These are phyloP conservation scores for Macrocybe gigantea DNA, from an alignment of 768 basidiomycete genomes.

Conservation along the genomic window DNA sequence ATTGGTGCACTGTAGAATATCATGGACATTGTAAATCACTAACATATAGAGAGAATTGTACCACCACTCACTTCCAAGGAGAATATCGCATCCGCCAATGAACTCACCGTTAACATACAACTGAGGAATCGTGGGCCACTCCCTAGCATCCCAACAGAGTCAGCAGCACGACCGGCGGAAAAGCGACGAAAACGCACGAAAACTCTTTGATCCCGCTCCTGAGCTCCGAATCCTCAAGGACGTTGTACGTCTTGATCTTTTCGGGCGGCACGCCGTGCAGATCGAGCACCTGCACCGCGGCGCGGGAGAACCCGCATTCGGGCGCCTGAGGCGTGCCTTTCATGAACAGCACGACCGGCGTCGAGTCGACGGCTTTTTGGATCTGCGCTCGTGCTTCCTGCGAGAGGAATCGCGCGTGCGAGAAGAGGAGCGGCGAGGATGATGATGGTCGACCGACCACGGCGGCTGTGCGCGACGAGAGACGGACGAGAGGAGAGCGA, in stretches of 20 bases:
- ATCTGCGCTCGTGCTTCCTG: constrained; percentile 57
- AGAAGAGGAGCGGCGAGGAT: not conserved
- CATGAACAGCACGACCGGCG: constrained; percentile 95
- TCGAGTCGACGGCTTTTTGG: constrained; percentile 65
- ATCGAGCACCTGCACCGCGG: constrained; percentile 86
- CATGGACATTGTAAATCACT: constrained; percentile 2
- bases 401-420: constrained; percentile 46
- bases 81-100: constrained; percentile 94
- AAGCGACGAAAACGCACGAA: constrained; percentile 58
- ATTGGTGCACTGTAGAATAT: constrained; percentile 80
- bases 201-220: constrained; percentile 90
- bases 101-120: constrained; percentile 94
- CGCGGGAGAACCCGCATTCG: constrained; percentile 94
- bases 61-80: constrained; percentile 71
- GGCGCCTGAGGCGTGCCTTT: constrained; percentile 87
- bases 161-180: not conserved
- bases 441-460: not conserved
- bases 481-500: too few relatives aligned
- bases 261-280: constrained; percentile 73
- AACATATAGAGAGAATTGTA: constrained; percentile 5
- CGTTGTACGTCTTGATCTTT: constrained; percentile 88
- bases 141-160: constrained; percentile 37
- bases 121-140: constrained; percentile 98
- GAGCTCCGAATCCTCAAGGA: constrained; percentile 80
- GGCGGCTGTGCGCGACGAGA: too few relatives aligned